Base-by-base conservation (phyloP, 1,284 basidiomycete genomes). In the Apiotrichum akiyoshidainum region DNA sequence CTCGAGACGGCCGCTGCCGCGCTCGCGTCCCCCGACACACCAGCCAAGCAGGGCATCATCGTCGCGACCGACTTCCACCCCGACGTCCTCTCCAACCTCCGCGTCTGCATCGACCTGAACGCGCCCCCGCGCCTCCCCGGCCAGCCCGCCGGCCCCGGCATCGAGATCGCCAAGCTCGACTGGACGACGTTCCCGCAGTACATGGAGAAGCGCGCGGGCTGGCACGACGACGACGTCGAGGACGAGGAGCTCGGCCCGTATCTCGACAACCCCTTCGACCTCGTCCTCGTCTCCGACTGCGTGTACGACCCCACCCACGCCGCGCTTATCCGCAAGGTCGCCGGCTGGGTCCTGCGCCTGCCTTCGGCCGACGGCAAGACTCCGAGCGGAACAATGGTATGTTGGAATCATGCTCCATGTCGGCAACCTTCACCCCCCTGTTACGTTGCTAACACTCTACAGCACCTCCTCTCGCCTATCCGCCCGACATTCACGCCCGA, bases 41-140 rank as follows among this genome's bases (percentile, higher is more conserved):
- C 21, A 35, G 55, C n/a, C 50, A 54, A 55, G 40, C 39, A 53
- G 47, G 52, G 66, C 7, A 48, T 81, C 9, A 77, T 93, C 41
- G 75, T 90, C 41, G 85, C 88, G 39, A 90, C 89, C 5, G 92
- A 95, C 76, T 88, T 87, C 73, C 86, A 90, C 64, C 84, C 86
- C 0, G 78, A 83, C 9, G 89, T 91, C 0, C 79, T 96, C 33
- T 77, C 79, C 26, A 95, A 95, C 74, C 83, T 95, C 12, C 76
- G 78, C 10, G 70, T 77, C 31, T 95, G 94, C 73, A 80, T 90
- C 53, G 70, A 75, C 1, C 66, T 80, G 17, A 92, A 92, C 72
- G 83, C 85, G 59, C 74, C 80, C 0, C 57, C 64, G 3, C 7
- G 34, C 56, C 39, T 61, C 2, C 56, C 54, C 5, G 34, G 57